Conservation (phyloP, 2,329 filamentous ascomycete genomes). For the Aurifilum marmelostoma region DNA sequence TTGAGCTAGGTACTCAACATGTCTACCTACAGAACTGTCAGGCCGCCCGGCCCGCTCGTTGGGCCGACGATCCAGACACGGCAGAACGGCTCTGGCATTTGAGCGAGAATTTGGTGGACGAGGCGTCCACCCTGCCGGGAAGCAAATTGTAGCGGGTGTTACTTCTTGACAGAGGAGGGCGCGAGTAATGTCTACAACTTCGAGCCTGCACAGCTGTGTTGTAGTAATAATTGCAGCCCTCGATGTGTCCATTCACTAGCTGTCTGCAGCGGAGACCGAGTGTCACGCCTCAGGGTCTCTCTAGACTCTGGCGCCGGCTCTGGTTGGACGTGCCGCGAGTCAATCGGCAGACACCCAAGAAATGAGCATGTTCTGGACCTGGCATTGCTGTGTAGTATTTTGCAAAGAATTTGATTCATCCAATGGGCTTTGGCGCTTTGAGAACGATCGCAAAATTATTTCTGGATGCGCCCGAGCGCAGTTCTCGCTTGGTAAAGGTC, state of each 20-base stretch:
- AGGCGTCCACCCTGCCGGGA: neutral
- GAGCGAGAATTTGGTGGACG: conserved; percentile 22
- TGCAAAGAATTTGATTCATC: conserved; percentile 12
- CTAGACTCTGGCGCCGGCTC: neutral
- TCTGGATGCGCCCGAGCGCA: conserved; percentile 73
- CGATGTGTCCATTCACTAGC: neutral
- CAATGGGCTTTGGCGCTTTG: conserved; percentile 33
- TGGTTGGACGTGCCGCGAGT: neutral
- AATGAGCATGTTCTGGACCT: neutral
- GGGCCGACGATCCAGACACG: conserved; percentile 3
- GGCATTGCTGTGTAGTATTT: neutral
- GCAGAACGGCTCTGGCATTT: conserved; percentile 22
- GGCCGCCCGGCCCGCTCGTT: conserved; percentile 10
- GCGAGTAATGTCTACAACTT: conserved; percentile 3
- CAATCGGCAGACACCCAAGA: neutral
- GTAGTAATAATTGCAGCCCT: neutral
- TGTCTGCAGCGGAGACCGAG: neutral
- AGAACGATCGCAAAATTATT: conserved; percentile 92
- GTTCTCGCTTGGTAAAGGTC: conserved; percentile 71
- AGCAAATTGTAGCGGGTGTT: conserved; percentile 19
- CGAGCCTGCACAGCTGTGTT: conserved; percentile 20
- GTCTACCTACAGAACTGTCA: conserved; percentile 16
- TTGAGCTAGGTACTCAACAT: conserved; percentile 3
- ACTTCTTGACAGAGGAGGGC: conserved; percentile 14
- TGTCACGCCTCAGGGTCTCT: neutral